These are phyloP conservation scores for Paramarasmius palmivorus DNA, from an alignment of 1,284 basidiomycete species.

Conservation along the genomic window DNA sequence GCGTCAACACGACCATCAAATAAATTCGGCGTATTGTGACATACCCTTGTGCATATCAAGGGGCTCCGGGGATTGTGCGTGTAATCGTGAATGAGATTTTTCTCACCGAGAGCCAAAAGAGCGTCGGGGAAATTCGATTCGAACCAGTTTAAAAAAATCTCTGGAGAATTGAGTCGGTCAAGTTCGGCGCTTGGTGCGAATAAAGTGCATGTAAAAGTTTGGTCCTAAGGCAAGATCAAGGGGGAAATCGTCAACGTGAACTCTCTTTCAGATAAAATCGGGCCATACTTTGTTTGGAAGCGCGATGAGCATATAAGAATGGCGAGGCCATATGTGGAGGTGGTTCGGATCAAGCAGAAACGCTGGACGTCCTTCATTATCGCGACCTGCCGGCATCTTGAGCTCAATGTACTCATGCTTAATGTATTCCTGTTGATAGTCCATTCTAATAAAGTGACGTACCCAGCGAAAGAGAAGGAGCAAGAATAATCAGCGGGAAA, in stretches of 20 bases:
- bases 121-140: conserved; percentile 86
- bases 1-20: conserved; percentile 21
- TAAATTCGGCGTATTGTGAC: conserved; percentile 28
- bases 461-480: conserved; percentile 6
- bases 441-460: conserved; percentile 60
- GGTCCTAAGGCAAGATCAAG: conserved; percentile 53
- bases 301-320: conserved; percentile 98
- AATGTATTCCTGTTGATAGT: conserved; percentile 94
- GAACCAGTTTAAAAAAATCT: conserved; percentile 79
- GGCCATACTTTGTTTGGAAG: conserved; percentile 87
- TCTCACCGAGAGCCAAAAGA: conserved; percentile 79
- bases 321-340: conserved; percentile 98
- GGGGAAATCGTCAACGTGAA: conserved; percentile 19
- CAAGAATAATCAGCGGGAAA: conserved; percentile 17
- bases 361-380: conserved; percentile 56
- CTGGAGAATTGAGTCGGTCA: conserved; percentile 61
- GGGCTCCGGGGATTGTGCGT: conserved; percentile 83
- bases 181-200: conserved; percentile 88
- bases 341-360: conserved; percentile 93
- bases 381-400: conserved; percentile 84
- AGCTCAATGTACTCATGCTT: conserved; percentile 96
- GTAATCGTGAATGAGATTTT: conserved; percentile 76
- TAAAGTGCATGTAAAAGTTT: conserved; percentile 87
- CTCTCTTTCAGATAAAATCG: conserved; percentile 18
- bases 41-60: conserved; percentile 89